These are phyloP conservation scores for Gomphus bonarii DNA, from an alignment of 1,284 basidiomycete genomes.

Conservation along the genomic window DNA sequence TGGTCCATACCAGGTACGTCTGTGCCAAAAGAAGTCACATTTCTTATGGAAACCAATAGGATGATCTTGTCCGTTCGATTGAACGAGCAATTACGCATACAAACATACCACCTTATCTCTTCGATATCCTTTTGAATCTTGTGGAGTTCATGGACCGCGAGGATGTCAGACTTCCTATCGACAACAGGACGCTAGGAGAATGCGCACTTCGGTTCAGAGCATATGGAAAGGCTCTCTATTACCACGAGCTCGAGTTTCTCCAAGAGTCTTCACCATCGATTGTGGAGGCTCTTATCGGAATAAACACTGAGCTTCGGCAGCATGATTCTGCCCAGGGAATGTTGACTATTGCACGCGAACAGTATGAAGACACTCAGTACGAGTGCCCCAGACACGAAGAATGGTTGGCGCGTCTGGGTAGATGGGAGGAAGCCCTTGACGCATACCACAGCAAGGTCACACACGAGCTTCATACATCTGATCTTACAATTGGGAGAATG, in stretches of 20 bases:
- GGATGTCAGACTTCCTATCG: slow-evolving; percentile 92
- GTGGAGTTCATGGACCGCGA: slow-evolving; percentile 99
- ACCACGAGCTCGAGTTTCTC: slow-evolving; percentile 98
- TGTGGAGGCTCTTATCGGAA: slow-evolving; percentile 91
- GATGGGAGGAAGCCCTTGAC: slow-evolving; percentile 90
- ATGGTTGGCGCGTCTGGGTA: slow-evolving; percentile 95
- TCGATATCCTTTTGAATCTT: slow-evolving; percentile 86
- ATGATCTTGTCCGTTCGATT: slow-evolving; percentile 88
- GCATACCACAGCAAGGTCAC: slow-evolving; percentile 79
- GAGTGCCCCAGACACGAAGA: slow-evolving; percentile 89
- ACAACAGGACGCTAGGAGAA: slow-evolving; percentile 87
- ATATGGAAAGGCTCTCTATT: slow-evolving; percentile 96
- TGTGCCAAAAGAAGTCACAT: neutral
- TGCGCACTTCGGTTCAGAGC: slow-evolving; percentile 92
- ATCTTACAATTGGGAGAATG: slow-evolving; percentile 82
- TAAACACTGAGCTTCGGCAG: slow-evolving; percentile 96
- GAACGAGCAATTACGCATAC: slow-evolving; percentile 80
- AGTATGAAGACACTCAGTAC: slow-evolving; percentile 76
- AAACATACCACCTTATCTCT: slow-evolving; percentile 79
- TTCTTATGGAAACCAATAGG: slow-evolving; percentile 34
- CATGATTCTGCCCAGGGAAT: slow-evolving; percentile 96
- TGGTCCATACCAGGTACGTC: slow-evolving; percentile 83
- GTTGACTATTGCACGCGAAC: slow-evolving; percentile 76
- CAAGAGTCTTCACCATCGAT: slow-evolving; percentile 76
- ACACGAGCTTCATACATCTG: slow-evolving; percentile 58